These are phyloP conservation scores for Juglanconis oblonga DNA, from an alignment of 2,329 filamentous ascomycete species.

Conservation along the genomic window DNA sequence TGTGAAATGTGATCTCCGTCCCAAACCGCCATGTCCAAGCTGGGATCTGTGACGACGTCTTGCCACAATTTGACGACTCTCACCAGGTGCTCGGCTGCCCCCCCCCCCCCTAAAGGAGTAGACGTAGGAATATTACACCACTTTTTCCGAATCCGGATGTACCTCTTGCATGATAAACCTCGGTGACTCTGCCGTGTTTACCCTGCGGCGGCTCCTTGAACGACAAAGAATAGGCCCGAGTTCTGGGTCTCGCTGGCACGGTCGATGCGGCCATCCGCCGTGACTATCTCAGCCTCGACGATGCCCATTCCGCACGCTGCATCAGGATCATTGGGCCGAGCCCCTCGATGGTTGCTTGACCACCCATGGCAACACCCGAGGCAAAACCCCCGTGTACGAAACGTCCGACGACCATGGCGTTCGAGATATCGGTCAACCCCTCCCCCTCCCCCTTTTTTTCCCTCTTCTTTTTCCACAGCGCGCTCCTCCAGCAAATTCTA, in stretches of 20 bases:
- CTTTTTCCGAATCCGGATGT: slow-evolving; percentile 48
- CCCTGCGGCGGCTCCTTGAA: slow-evolving; percentile 53
- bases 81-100: slow-evolving; percentile 37
- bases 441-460: slow-evolving; percentile 18
- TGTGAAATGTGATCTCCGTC: slow-evolving; percentile 52
- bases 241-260: slow-evolving; percentile 46
- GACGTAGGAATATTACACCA: slow-evolving; percentile 57
- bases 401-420: slow-evolving; percentile 46
- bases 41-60: slow-evolving; percentile 48
- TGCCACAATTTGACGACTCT: slow-evolving; percentile 57
- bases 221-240: slow-evolving; percentile 51
- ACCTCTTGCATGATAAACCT: slow-evolving; percentile 56
- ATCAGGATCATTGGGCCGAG: slow-evolving; percentile 56
- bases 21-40: slow-evolving; percentile 57
- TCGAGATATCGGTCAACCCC: slow-evolving; percentile 32
- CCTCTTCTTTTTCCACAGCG: slow-evolving; percentile 49
- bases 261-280: slow-evolving; percentile 48
- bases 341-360: slow-evolving; percentile 57
- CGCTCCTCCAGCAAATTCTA: slow-evolving; percentile 45
- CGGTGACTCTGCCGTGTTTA: slow-evolving; percentile 52
- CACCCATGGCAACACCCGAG: slow-evolving; percentile 55
- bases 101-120: slow-evolving; percentile 43
- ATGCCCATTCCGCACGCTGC: slow-evolving; percentile 57
- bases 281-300: slow-evolving; percentile 54
- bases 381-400: slow-evolving; percentile 55